phyloP scores from a whole-genome alignment of 2,329 filamentous ascomycete species.

The Ceratocystis colombiana region DNA sequence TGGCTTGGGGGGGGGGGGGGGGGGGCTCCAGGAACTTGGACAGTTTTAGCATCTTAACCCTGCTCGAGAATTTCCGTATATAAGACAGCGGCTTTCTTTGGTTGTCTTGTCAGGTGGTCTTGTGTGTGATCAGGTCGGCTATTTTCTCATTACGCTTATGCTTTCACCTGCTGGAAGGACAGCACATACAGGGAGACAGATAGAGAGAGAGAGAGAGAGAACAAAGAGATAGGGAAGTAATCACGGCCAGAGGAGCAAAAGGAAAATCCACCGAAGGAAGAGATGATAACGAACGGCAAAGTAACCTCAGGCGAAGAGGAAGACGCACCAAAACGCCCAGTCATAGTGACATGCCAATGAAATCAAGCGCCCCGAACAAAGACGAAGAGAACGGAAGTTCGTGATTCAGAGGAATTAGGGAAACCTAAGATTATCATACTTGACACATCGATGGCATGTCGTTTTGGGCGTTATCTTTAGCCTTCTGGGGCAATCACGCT shows the following conservation, averaged over 20 bases:
- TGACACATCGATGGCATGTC: not conserved
- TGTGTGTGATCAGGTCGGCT: not conserved
- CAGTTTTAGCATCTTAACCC: not conserved
- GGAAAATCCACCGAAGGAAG: not conserved
- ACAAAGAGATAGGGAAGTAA: too few relatives aligned
- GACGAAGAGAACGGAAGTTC: not conserved
- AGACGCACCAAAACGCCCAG: not conserved
- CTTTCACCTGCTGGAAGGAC: not conserved
- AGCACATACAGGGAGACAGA: not conserved
- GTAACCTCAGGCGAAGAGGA: not conserved
- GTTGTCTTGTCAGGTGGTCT: not conserved
- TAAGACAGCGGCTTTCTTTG: not conserved
- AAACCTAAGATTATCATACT: constrained; percentile 2
- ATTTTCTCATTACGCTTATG: constrained; percentile 10
- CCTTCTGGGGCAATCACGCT: constrained; percentile 5
- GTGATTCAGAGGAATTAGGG: not conserved
- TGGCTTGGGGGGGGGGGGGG: not conserved
- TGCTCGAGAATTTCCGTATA: not conserved
- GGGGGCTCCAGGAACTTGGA: not conserved
- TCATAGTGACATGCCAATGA: not conserved
- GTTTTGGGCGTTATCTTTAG: not conserved
- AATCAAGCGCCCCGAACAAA: not conserved
- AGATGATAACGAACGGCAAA: not conserved
- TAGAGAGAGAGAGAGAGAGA: not conserved
- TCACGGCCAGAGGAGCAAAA: not conserved